Conservation (phyloP, 139 green algal species). For the Volvox reticuliferus region DNA sequence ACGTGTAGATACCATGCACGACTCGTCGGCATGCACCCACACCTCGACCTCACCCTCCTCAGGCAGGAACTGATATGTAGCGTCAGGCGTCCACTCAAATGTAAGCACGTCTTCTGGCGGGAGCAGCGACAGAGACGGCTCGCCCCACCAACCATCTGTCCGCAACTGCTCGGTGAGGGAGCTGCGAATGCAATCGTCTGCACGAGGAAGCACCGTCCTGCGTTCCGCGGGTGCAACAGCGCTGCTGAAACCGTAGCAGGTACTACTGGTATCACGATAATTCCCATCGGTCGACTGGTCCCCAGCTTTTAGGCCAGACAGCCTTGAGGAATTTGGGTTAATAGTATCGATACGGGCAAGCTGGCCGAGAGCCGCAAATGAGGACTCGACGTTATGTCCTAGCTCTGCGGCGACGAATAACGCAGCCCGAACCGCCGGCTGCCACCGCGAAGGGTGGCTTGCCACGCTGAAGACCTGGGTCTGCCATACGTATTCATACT, state of each 20-base stretch:
- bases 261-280: background rate
- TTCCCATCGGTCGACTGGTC: background rate
- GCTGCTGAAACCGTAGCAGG: background rate
- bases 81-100: slow-evolving; percentile 73
- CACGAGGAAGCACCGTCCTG: background rate
- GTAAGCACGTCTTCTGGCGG: slow-evolving; percentile 55
- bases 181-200: background rate
- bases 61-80: slow-evolving; percentile 58
- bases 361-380: background rate
- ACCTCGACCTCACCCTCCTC: slow-evolving; percentile 62
- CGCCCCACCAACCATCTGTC: slow-evolving; percentile 65
- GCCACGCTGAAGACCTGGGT: slow-evolving; percentile 58
- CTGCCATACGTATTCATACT: slow-evolving; percentile 70
- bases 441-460: slow-evolving; percentile 52
- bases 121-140: slow-evolving; percentile 64
- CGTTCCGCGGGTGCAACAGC: background rate
- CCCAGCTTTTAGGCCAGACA: no score
- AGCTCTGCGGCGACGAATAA: slow-evolving; percentile 31
- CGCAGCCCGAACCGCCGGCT: slow-evolving; percentile 45
- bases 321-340: no score
- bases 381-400: background rate
- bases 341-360: background rate
- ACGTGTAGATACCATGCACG: slow-evolving; percentile 49
- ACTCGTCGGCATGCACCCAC: slow-evolving; percentile 75
- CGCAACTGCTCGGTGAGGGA: slow-evolving; percentile 10